These are phyloP conservation scores for Colletotrichum sp. DNA, from an alignment of 2,329 filamentous ascomycete species.

Conservation along the genomic window DNA sequence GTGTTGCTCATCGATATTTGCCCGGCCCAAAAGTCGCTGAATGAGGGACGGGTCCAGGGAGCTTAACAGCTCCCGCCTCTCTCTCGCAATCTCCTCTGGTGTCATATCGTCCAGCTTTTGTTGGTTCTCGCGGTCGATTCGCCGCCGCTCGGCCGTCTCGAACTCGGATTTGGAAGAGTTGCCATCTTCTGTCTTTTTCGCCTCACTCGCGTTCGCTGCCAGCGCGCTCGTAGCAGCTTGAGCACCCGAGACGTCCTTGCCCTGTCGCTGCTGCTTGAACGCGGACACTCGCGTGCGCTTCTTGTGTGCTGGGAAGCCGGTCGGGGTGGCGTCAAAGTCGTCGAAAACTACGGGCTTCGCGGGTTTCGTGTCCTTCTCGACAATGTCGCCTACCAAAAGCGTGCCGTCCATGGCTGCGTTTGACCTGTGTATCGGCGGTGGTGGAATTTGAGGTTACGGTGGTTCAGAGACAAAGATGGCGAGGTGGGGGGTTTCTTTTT, in stretches of 20 bases:
- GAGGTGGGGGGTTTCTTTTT: not conserved
- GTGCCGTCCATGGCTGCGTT: slow-evolving; percentile 34
- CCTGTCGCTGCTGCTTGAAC: slow-evolving; percentile 75
- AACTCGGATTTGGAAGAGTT: slow-evolving; percentile 27
- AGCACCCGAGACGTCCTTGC: slow-evolving; percentile 29
- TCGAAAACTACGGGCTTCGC: slow-evolving; percentile 70
- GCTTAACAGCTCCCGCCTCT: slow-evolving; percentile 80
- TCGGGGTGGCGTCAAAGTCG: slow-evolving; percentile 58
- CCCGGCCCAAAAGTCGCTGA: slow-evolving; percentile 75
- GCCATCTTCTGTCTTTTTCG: slow-evolving; percentile 19
- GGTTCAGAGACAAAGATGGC: not conserved
- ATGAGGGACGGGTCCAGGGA: slow-evolving; percentile 78
- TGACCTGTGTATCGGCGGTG: not conserved
- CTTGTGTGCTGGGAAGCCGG: slow-evolving; percentile 89
- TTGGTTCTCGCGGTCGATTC: slow-evolving; percentile 85
- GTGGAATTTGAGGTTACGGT: not conserved
- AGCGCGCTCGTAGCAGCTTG: slow-evolving; percentile 13
- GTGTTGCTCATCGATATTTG: slow-evolving; percentile 73
- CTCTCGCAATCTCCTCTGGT: slow-evolving; percentile 78
- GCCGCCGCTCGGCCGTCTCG: slow-evolving; percentile 65
- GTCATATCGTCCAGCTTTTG: slow-evolving; percentile 80
- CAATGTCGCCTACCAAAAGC: slow-evolving; percentile 76
- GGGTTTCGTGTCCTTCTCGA: slow-evolving; percentile 70
- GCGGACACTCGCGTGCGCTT: slow-evolving; percentile 75
- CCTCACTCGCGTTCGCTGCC: not conserved